phyloP scores from a whole-genome alignment of 495 filamentous ascomycete genomes.

The Hypoxylon fuscum region DNA sequence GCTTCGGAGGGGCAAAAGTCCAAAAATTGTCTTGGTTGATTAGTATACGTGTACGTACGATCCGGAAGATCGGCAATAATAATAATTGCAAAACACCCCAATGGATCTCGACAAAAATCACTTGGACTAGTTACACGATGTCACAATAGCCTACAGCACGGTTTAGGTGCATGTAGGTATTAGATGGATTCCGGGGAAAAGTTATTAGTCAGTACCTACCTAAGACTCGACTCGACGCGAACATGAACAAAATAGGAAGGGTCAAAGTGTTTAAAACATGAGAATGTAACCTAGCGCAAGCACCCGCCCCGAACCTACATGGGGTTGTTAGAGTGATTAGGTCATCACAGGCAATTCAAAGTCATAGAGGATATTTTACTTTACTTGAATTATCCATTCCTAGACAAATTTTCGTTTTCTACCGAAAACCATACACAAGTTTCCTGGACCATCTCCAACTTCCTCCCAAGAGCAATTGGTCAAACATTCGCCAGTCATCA shows the following conservation, averaged over 20 bases:
- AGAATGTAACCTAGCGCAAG: conserved; percentile 3
- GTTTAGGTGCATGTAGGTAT: background rate
- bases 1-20: conserved; percentile 30
- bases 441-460: too few relatives aligned
- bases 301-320: too few relatives aligned
- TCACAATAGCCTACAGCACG: background rate
- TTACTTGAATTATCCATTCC: too few relatives aligned
- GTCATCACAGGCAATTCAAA: too few relatives aligned
- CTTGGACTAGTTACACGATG: background rate
- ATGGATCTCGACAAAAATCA: background rate
- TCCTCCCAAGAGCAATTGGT: too few relatives aligned
- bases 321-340: too few relatives aligned
- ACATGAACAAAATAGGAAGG: conserved; percentile 21
- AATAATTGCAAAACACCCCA: conserved; percentile 2
- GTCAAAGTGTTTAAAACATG: conserved; percentile 24
- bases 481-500: too few relatives aligned
- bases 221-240: background rate
- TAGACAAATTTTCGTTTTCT: too few relatives aligned
- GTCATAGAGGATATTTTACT: too few relatives aligned
- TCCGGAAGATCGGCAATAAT: conserved; percentile 7
- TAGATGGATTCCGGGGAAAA: background rate
- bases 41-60: background rate
- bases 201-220: background rate
- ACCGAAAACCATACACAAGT: too few relatives aligned
- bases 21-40: conserved; percentile 21